phyloP scores from a whole-genome alignment of 2,329 filamentous ascomycete genomes.

The Claviceps capensis region DNA sequence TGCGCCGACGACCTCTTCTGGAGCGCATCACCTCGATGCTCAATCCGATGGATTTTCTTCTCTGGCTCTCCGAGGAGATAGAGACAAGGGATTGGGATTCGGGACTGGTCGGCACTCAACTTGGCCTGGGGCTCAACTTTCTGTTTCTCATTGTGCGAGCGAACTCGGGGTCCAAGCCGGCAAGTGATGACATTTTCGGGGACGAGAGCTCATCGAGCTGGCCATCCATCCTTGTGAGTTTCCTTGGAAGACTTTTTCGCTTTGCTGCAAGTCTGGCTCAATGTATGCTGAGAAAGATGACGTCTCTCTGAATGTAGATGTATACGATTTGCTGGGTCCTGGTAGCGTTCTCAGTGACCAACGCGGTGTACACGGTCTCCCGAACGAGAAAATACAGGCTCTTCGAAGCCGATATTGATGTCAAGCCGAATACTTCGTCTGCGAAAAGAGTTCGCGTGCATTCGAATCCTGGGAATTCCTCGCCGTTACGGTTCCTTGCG shows the following conservation, averaged over 20 bases:
- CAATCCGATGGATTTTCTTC: conserved; percentile 77
- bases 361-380: conserved; percentile 70
- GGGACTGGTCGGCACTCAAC: conserved; percentile 57
- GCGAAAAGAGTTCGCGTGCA: conserved; percentile 80
- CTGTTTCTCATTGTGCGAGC: conserved; percentile 71
- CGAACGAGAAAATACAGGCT: conserved; percentile 79
- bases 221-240: conserved; percentile 42
- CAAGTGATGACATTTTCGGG: conserved; percentile 72
- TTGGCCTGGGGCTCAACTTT: conserved; percentile 67
- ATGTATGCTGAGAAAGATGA: not conserved
- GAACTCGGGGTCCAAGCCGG: conserved; percentile 45
- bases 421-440: conserved; percentile 63
- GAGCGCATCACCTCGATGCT: conserved; percentile 72
- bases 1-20: conserved; percentile 64
- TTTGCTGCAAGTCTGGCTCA: no score
- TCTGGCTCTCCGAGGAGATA: conserved; percentile 87
- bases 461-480: conserved; percentile 63
- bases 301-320: conserved; percentile 46
- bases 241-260: no score
- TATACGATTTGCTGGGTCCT: conserved; percentile 60
- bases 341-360: conserved; percentile 51
- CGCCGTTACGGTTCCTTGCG: conserved; percentile 63
- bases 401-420: conserved; percentile 76
- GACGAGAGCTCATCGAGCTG: conserved; percentile 53
- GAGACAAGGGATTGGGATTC: conserved; percentile 88